Conservation (phyloP, 106 monocot species). For the Iris macrosiphon region DNA sequence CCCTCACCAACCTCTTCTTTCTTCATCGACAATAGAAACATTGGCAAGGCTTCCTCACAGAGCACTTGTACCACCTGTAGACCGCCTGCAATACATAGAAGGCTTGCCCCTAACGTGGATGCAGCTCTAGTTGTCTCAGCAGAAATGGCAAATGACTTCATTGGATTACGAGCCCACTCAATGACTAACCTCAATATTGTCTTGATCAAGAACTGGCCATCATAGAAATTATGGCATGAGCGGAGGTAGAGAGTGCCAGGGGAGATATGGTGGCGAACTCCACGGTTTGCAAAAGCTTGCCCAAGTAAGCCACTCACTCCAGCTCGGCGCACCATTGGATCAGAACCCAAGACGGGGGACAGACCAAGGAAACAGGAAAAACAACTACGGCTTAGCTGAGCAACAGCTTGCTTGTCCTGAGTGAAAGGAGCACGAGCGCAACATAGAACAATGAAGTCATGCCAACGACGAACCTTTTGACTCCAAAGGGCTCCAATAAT, state of each 20-base stretch:
- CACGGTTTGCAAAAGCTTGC: slow-evolving; percentile 26
- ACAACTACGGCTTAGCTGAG: slow-evolving; percentile 70
- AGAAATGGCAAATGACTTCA: background rate
- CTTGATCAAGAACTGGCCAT: slow-evolving; percentile 41
- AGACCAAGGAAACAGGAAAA: slow-evolving; percentile 58
- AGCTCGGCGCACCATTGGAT: slow-evolving; percentile 3
- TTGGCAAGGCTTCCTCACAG: slow-evolving; percentile 7
- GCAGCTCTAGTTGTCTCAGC: background rate
- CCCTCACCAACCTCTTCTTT: slow-evolving; percentile 2
- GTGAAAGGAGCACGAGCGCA: slow-evolving; percentile 58
- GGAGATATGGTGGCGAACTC: slow-evolving; percentile 22
- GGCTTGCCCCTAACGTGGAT: slow-evolving; percentile 7
- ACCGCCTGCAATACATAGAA: slow-evolving; percentile 9
- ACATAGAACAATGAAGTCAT: slow-evolving; percentile 73
- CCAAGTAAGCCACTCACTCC: slow-evolving; percentile 66
- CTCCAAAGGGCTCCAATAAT: slow-evolving; percentile 75
- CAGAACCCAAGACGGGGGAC: slow-evolving; percentile 9
- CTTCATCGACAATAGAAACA: background rate
- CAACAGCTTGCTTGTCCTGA: slow-evolving; percentile 45
- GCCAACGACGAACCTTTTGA: slow-evolving; percentile 83
- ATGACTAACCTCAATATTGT: slow-evolving; percentile 43
- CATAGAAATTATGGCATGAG: slow-evolving; percentile 60
- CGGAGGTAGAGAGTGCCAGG: slow-evolving; percentile 75
- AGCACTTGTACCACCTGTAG: slow-evolving; percentile 10
- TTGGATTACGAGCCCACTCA: slow-evolving; percentile 17